phyloP scores from a whole-genome alignment of 768 basidiomycete species.

The Leccinum imitatum region DNA sequence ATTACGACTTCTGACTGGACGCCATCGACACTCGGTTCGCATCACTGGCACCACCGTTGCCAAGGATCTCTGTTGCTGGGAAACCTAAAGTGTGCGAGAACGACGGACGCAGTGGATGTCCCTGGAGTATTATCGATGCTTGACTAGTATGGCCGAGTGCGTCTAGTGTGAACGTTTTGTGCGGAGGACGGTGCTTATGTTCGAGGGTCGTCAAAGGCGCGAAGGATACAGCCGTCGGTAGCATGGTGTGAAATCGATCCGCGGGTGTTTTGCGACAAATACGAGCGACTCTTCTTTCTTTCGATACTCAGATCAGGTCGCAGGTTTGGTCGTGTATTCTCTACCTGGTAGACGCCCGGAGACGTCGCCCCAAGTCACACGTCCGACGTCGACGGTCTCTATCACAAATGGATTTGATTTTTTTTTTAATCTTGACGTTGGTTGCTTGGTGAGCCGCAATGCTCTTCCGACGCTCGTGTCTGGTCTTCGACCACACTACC shows the following conservation, averaged over 20 bases:
- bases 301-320: neutral
- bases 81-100: neutral
- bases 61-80: neutral
- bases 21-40: neutral
- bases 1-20: neutral
- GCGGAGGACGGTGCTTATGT: neutral
- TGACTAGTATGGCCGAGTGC: neutral
- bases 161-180: neutral
- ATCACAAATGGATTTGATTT: neutral
- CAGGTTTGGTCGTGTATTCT: conserved; percentile 1
- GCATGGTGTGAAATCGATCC: conserved; percentile 7
- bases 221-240: neutral
- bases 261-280: conserved; percentile 6
- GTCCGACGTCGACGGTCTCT: neutral
- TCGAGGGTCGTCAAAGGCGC: neutral
- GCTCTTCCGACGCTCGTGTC: neutral
- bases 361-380: neutral
- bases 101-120: neutral
- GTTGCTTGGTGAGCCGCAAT: neutral
- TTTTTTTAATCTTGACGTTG: neutral
- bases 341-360: neutral
- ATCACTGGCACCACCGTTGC: neutral
- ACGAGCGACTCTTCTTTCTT: neutral
- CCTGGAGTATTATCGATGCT: neutral
- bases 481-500: conserved; percentile 1